Base-by-base conservation (phyloP, 2,329 filamentous ascomycete species). In the Gnomoniopsis sp. region DNA sequence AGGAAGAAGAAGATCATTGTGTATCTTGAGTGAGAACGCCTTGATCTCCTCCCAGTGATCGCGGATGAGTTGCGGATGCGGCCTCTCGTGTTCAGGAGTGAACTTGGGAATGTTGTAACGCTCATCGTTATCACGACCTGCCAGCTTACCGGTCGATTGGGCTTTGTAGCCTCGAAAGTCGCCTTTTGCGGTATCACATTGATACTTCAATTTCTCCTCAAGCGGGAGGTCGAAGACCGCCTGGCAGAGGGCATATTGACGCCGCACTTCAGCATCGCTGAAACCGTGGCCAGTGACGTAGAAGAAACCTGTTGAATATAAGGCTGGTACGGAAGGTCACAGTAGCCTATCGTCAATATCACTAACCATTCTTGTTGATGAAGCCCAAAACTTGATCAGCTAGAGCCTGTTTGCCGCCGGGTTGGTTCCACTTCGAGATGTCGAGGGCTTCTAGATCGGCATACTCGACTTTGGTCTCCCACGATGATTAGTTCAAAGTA, bases 81-180 rank as follows among this genome's bases (percentile, higher is more conserved):
- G 59, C 8, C 61, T 53, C 30, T 46, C 60, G 49, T 66, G 65
- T 12, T 64, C 62, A 4, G 66, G 62, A 22, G 65, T 68, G 46
- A 64, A 62, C 55, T 68, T 69, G 47, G 65, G 65, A 23, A 67
- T 65, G 41, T 69, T 69, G 50, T 66, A 66, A 14, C 64, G 60
- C 58, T 65, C 65, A 49, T 65, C 64, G 33, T 67, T 66, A 49
- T 66, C 65, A 26, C 64, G 60, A 3, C 46, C 50, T 1, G 62
- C 63, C 14, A 65, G 64, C 46, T 62, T 62, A 8, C 62, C 63
- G 1, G 64, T 65, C 1, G 64, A 64, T 53, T 60, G 64, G 4
- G 63, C 62, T 51, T 67, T 67, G 43, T 69, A 69, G 3, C 66
- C 66, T 34, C 68, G 66, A 48, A 67, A 68, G 59, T 69, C 64